Evolutionary conservation across 495 filamentous ascomycete genomes (phyloP).

Genomic region (Physcia stellaris): DNA sequence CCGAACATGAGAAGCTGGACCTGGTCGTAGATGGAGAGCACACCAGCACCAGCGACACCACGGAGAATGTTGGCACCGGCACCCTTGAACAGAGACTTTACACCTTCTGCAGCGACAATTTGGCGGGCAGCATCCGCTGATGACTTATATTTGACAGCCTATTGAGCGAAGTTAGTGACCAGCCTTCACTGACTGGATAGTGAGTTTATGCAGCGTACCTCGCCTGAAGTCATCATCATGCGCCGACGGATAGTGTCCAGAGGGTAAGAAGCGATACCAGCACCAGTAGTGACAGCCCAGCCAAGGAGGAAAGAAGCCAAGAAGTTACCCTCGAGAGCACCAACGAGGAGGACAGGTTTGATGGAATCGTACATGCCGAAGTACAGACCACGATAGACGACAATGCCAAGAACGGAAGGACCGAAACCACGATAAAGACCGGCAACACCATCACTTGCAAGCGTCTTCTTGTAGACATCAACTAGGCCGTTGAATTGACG

Average conservation of each 20-base stretch:
- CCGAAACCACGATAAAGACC: slow-evolving; percentile 99
- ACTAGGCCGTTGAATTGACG: slow-evolving; percentile 99
- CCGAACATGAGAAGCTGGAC: slow-evolving; percentile 97
- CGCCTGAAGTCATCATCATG: slow-evolving; percentile 99
- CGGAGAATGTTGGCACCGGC: slow-evolving; percentile 99
- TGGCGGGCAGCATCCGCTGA: slow-evolving; percentile 88
- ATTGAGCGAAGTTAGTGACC: slow-evolving; percentile 2
- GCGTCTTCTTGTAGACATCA: slow-evolving; percentile 99
- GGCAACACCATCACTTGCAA: slow-evolving; percentile 91
- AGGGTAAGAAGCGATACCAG: slow-evolving; percentile 99
- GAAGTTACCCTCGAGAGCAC: slow-evolving; percentile 93
- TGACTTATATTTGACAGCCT: slow-evolving; percentile 98
- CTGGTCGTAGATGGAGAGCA: slow-evolving; percentile 99
- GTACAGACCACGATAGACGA: slow-evolving; percentile 99
- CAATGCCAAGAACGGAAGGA: slow-evolving; percentile 94
- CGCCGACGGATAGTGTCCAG: slow-evolving; percentile 99
- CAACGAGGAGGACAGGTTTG: slow-evolving; percentile 94
- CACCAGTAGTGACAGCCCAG: slow-evolving; percentile 98
- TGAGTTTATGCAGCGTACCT: slow-evolving; percentile 28
- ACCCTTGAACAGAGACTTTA: slow-evolving; percentile 99
- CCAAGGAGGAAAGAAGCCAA: slow-evolving; percentile 96
- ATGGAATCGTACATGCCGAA: slow-evolving; percentile 99
- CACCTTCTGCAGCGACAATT: slow-evolving; percentile 94
- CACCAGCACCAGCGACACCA: slow-evolving; percentile 99
- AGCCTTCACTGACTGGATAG: background rate